Evolutionary conservation across 2,329 filamentous ascomycete genomes (phyloP), one percentile per base, ranked within the genome.

Genomic region (Aphanocladium album): DNA sequence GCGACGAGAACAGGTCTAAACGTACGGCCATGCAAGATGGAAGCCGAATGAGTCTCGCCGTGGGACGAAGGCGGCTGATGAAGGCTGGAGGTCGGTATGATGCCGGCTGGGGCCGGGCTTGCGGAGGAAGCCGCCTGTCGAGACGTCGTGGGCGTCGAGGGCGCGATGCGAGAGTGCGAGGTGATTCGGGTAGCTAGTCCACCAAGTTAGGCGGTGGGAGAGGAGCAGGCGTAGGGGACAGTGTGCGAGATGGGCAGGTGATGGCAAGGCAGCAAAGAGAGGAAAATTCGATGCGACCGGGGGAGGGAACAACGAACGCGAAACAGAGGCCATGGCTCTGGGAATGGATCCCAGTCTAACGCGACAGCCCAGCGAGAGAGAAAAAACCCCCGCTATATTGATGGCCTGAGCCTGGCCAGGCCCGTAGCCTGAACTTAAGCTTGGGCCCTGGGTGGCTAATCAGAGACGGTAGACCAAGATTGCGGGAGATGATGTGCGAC

Each of bases 251-350:
- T 35, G 45, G 23, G 14, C 7, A 57, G 46, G 39, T 21, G 39
- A 56, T 52, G 60, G 33, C 25, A 53, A 56, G 23, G 39, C 51
- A 60, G 45, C 12, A 41, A 33, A 16, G n/a, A 51, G 27, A 47
- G 51, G 25, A 52, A 57, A 57, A 60, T 17, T 37, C 50, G 57
- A 54, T 60, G 50, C 50, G 49, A 60, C 41, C 21, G 23, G 59
- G 50, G 59, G 12, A 57, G 53, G 53, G 39, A 52, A 35, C 39
- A 41, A 61, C 60, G 27, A 51, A 61, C 60, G 60, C 52, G 60
- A 61, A 57, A 61, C 60, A 52, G 60, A 61, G 60, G 60, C 52
- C 60, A 61, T 61, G 60, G 53, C 60, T 57, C 45, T 60, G 30
- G 51, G 35, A 39, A 56, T 50, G 52, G 59, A 60, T 50, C 52